phyloP scores from a whole-genome alignment of 805 yeast species.

The Lachancea fermentati region DNA sequence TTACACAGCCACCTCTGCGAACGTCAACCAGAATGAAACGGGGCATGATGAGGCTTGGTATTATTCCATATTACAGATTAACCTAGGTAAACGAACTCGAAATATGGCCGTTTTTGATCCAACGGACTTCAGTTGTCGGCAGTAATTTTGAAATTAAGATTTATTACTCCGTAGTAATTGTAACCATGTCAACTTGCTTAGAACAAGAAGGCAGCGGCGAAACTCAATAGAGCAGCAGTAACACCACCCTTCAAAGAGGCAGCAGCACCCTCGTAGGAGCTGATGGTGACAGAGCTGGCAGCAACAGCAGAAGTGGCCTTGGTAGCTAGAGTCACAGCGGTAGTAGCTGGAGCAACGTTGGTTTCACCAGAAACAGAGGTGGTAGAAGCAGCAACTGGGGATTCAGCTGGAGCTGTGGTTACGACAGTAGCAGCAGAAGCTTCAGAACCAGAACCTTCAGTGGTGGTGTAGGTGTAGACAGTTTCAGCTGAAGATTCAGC shows the following conservation, averaged over 20 bases:
- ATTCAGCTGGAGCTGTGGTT: background rate
- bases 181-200: too few relatives aligned
- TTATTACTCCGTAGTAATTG: too few relatives aligned
- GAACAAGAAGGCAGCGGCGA: background rate
- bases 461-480: slow-evolving; percentile 28
- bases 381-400: background rate
- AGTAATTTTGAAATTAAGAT: too few relatives aligned
- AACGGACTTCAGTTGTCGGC: background rate
- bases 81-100: background rate
- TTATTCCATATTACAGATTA: background rate
- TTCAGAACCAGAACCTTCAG: background rate
- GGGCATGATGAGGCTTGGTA: background rate
- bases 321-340: too few relatives aligned
- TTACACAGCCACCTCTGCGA: background rate
- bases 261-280: slow-evolving; percentile 1
- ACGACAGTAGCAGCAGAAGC: background rate
- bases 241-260: background rate
- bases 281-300: background rate
- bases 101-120: too few relatives aligned
- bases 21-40: background rate
- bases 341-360: too few relatives aligned
- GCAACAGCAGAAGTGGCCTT: background rate
- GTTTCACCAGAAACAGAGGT: too few relatives aligned
- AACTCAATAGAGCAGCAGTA: slow-evolving; percentile 1
- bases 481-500: slow-evolving; percentile 6